These are phyloP conservation scores for Fraxinus sp. DNA, from an alignment of 305 asterid species.

Conservation along the genomic window DNA sequence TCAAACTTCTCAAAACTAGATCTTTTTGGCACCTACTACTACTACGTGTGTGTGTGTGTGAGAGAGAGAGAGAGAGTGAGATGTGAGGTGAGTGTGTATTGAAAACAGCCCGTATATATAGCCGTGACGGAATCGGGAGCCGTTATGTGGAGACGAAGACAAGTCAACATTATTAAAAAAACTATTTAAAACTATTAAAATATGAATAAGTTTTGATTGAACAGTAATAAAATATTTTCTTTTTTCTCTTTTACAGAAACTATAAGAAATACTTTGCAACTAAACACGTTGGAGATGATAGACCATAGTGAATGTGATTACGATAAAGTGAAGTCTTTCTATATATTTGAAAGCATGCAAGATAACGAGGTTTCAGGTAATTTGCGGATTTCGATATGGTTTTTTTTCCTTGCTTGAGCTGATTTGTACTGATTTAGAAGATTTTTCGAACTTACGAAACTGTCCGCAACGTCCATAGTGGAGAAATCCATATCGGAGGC, in stretches of 20 bases:
- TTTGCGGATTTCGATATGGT: not conserved
- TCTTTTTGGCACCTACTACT: conserved; percentile 9
- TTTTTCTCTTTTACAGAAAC: not conserved
- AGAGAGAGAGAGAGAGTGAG: conserved; percentile 25
- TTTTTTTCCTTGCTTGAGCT: not conserved
- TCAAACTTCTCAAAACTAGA: conserved; percentile 31
- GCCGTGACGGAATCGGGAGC: conserved; percentile 46
- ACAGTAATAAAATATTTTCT: not conserved
- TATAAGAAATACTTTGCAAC: not conserved
- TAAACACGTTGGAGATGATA: not conserved
- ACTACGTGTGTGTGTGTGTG: conserved; percentile 9
- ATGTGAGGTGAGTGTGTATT: conserved; percentile 16
- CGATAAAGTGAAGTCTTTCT: not conserved
- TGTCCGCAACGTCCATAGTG: not conserved
- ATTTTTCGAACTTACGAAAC: not conserved
- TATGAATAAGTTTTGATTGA: not conserved
- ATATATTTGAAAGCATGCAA: not conserved
- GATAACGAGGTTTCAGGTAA: not conserved
- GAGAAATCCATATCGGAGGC: not conserved
- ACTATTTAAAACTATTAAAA: not conserved
- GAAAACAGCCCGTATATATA: conserved; percentile 49
- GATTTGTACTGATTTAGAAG: not conserved
- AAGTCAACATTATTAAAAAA: conserved; percentile 4
- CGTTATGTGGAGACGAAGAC: conserved; percentile 28
- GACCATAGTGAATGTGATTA: not conserved